Evolutionary conservation across 108 stramenopile genomes (phyloP), one percentile per base, ranked within the genome.

Genomic region (Chaetoceros tenuissimus): DNA sequence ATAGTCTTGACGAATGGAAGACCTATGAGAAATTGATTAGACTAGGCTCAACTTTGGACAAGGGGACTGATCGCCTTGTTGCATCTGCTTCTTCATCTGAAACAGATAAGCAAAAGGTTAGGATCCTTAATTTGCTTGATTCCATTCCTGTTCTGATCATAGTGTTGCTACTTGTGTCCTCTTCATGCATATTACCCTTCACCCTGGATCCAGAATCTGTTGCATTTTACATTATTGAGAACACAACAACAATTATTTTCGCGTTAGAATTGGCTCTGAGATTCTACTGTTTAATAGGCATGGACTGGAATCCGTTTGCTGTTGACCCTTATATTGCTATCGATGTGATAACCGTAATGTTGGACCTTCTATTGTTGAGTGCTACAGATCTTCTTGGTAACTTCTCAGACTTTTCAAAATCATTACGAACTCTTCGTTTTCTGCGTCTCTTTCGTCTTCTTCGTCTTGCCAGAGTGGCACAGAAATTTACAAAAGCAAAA

Each of bases 251-350:
- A 21, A 25, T 27, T 3, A 31, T 57, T 21, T 67, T 67, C 34
- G 16, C 23, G 27, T 40, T 67, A 27, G 66, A 67, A 51, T 31
- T 67, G 19, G 16, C 21, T n/a, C 10, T 67, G 28, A 58, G 66
- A 40, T 24, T 67, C 10, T 67, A 60, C 31, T 53, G 58, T 44
- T 25, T 60, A 2, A 40, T 49, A 18, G 43, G 48, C 44, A 40
- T 49, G 7, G 43, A 57, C 44, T 47, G 57, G 49, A 49, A 59
- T 27, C 22, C 50, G 30, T 57, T 59, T 59, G 48, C 60, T 19
- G 45, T 40, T n/a, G 59, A 67, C 26, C 56, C 56, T 8, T 53
- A 51, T 50, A 23, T 50, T 26, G 24, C 53, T 25, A 51, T 52
- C 7, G 66, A 67, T 48, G 24, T 52, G 24, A 13, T 67, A 28